Conservation (phyloP, 2,329 filamentous ascomycete species). For the Endoconidiophora polonica region DNA sequence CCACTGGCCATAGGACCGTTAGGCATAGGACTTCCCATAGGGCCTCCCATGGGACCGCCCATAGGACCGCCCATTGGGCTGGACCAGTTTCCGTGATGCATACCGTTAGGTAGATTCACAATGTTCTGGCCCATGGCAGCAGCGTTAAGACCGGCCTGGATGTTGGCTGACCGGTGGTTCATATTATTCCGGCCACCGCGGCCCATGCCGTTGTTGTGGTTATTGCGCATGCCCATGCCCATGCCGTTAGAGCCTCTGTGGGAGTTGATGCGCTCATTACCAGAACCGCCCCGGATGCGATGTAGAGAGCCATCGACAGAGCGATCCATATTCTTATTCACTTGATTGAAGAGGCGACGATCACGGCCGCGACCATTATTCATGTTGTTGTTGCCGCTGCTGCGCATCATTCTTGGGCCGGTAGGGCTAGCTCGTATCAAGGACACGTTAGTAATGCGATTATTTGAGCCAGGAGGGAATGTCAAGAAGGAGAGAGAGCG, state of each 20-base stretch:
- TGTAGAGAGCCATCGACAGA: constrained; percentile 59
- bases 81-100: constrained; percentile 26
- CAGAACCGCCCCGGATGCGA: constrained; percentile 53
- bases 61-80: background rate
- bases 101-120: constrained; percentile 21
- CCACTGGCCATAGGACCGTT: constrained; percentile 13
- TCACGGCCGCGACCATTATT: constrained; percentile 44
- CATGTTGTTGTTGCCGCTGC: constrained; percentile 30
- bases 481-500: too few relatives aligned
- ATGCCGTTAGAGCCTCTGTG: constrained; percentile 26
- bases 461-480: background rate
- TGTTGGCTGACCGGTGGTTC: constrained; percentile 33
- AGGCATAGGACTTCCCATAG: constrained; percentile 17
- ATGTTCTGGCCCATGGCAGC: constrained; percentile 23
- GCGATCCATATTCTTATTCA: constrained; percentile 65
- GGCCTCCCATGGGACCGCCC: constrained; percentile 2
- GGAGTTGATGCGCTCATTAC: constrained; percentile 65
- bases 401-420: constrained; percentile 88
- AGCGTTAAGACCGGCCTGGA: constrained; percentile 31
- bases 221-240: constrained; percentile 16
- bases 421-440: constrained; percentile 49
- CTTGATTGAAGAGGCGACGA: constrained; percentile 68
- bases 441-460: constrained; percentile 2
- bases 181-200: constrained; percentile 20
- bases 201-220: constrained; percentile 6